A percentile compares a stretch with the other conserved stretches of the same genome.
Evolutionary conservation across 2,329 filamentous ascomycete genomes (phyloP).

Genomic region (Fusarium buharicum): DNA sequence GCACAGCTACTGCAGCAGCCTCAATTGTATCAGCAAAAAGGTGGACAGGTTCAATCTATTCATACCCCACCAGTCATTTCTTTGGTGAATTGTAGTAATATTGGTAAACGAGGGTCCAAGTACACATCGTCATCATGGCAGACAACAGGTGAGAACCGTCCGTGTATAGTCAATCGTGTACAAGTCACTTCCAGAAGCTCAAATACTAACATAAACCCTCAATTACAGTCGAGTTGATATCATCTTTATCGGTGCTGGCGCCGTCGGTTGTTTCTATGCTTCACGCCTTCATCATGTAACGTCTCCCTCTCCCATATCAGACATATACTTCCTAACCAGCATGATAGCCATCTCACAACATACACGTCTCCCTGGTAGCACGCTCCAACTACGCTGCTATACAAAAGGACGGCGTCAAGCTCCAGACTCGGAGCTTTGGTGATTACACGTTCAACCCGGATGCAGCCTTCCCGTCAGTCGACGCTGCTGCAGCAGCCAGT

Average conservation of each 20-base stretch:
- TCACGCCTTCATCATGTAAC: constrained; percentile 71
- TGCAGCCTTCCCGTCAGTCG: constrained; percentile 69
- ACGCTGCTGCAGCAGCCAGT: constrained; percentile 58
- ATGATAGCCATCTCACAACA: constrained; percentile 58
- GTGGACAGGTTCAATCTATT: background rate
- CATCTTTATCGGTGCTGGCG: constrained; percentile 75
- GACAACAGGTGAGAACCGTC: constrained; percentile 29
- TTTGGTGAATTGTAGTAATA: constrained; percentile 4
- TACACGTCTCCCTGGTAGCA: constrained; percentile 75
- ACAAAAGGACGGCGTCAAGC: constrained; percentile 67
- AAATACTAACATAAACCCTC: constrained; percentile 16
- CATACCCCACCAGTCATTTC: constrained; percentile 1
- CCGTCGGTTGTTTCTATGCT: constrained; percentile 78
- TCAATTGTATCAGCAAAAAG: background rate
- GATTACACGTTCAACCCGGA: constrained; percentile 72
- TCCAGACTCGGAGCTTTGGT: constrained; percentile 74
- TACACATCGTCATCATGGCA: constrained; percentile 24
- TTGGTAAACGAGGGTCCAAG: background rate
- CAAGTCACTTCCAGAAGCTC: background rate
- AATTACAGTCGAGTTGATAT: constrained; percentile 57
- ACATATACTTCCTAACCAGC: constrained; percentile 11
- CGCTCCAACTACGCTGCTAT: constrained; percentile 78
- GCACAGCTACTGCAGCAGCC: background rate
- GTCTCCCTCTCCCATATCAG: constrained; percentile 11
- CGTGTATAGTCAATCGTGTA: background rate